Evolutionary conservation across 2,329 filamentous ascomycete species (phyloP).

Genomic region (Fusarium palustre): DNA sequence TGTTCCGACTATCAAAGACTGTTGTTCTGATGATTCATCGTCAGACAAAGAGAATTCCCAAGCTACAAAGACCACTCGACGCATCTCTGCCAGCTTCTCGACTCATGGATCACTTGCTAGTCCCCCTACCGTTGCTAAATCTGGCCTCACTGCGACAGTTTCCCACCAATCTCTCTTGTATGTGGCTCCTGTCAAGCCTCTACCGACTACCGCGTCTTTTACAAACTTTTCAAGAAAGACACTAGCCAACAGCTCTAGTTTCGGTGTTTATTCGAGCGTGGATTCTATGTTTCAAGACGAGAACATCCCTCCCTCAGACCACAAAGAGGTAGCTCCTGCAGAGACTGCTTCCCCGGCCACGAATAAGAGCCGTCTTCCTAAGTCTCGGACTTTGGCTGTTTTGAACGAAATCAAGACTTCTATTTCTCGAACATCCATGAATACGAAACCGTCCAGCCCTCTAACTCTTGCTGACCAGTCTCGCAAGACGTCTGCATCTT

Average conservation of each 20-base stretch:
- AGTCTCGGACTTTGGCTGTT: conserved; percentile 59
- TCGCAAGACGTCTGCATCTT: conserved; percentile 36
- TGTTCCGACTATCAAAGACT: conserved; percentile 54
- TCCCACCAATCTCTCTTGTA: conserved; percentile 23
- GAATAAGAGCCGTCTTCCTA: conserved; percentile 53
- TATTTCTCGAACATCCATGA: conserved; percentile 53
- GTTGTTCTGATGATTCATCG: conserved; percentile 41
- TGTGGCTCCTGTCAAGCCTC: conserved; percentile 18
- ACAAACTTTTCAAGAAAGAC: conserved; percentile 20
- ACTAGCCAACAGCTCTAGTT: conserved; percentile 28
- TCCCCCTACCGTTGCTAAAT: conserved; percentile 49
- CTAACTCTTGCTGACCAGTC: conserved; percentile 26
- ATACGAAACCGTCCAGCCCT: conserved; percentile 30
- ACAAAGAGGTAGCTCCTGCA: conserved; percentile 1
- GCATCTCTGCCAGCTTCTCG: conserved; percentile 50
- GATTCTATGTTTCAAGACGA: conserved; percentile 43
- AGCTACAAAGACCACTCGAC: conserved; percentile 38
- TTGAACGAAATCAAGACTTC: conserved; percentile 60
- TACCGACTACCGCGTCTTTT: conserved; percentile 32
- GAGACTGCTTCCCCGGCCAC: neutral
- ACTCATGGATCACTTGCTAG: conserved; percentile 43
- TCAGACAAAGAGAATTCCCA: conserved; percentile 8
- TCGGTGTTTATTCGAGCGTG: conserved; percentile 20
- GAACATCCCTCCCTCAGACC: conserved; percentile 40
- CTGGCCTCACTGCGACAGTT: conserved; percentile 43